phyloP scores from a whole-genome alignment of 2,329 filamentous ascomycete species.

The Orbilia javanica region DNA sequence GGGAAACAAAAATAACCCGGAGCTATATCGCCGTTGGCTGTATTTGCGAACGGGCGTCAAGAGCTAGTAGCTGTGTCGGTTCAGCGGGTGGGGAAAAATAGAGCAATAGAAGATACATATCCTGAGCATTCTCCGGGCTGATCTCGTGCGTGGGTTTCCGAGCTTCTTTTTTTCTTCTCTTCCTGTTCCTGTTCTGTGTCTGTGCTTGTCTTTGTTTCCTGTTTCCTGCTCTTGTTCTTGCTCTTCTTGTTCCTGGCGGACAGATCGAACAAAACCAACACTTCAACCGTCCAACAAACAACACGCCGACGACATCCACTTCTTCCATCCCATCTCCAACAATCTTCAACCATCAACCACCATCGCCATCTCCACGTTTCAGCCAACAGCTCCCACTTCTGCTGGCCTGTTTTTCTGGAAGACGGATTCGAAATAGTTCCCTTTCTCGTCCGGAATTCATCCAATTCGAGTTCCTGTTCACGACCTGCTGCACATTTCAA shows the following conservation, averaged over 20 bases:
- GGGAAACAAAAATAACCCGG: constrained; percentile 39
- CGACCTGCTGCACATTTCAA: constrained; percentile 38
- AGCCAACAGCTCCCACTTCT: neutral
- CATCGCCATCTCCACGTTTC: neutral
- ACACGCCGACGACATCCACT: neutral
- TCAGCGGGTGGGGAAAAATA: neutral
- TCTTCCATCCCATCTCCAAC: neutral
- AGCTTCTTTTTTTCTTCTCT: neutral
- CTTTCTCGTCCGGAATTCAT: constrained; percentile 16
- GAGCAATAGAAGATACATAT: constrained; percentile 3
- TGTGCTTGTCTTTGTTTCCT: too few relatives aligned
- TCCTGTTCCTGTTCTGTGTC: neutral
- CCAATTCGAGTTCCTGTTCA: constrained; percentile 16
- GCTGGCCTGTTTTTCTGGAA: neutral
- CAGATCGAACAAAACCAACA: neutral
- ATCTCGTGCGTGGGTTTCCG: constrained; percentile 30
- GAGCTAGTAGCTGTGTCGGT: neutral
- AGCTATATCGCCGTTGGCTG: constrained; percentile 13
- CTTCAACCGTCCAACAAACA: neutral
- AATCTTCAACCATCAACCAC: neutral
- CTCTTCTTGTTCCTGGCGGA: constrained; percentile 8
- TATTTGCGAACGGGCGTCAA: constrained; percentile 28
- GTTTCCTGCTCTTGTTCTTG: neutral
- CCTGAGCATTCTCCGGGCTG: neutral
- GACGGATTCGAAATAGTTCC: neutral